phyloP scores from a whole-genome alignment of 352 stramenopile species.

The Phytophthora pisi region DNA sequence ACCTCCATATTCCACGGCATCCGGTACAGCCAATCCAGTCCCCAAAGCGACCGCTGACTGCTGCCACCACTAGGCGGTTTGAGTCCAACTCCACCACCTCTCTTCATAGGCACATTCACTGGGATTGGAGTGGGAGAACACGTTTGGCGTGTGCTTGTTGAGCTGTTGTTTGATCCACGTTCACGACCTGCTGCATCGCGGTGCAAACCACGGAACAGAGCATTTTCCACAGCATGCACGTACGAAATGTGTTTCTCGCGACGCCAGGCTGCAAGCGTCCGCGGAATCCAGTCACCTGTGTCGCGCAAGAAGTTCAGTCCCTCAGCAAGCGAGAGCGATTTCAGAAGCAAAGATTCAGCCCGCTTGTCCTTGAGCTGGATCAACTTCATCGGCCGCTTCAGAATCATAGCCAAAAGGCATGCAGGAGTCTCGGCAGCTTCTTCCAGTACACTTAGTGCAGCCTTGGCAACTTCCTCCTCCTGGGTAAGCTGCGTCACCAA shows the following conservation, averaged over 20 bases:
- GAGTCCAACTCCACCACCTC: slow-evolving; percentile 60
- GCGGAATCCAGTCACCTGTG: slow-evolving; percentile 83
- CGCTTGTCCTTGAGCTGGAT: slow-evolving; percentile 83
- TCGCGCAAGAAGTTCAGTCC: slow-evolving; percentile 82
- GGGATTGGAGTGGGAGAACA: slow-evolving; percentile 81
- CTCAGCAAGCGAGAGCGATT: slow-evolving; percentile 82
- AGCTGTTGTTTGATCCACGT: slow-evolving; percentile 39
- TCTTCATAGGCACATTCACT: slow-evolving; percentile 85
- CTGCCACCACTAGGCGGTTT: slow-evolving; percentile 57
- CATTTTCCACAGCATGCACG: slow-evolving; percentile 81
- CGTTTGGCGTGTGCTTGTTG: slow-evolving; percentile 45
- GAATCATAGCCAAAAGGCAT: slow-evolving; percentile 85
- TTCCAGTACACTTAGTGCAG: slow-evolving; percentile 87
- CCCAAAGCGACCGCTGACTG: slow-evolving; percentile 78
- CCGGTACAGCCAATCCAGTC: slow-evolving; percentile 88
- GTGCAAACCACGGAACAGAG: slow-evolving; percentile 82
- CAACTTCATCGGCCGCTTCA: slow-evolving; percentile 76
- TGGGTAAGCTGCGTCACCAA: slow-evolving; percentile 87
- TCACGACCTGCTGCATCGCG: slow-evolving; percentile 78
- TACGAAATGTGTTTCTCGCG: slow-evolving; percentile 88
- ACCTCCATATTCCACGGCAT: slow-evolving; percentile 94
- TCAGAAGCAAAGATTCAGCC: slow-evolving; percentile 82
- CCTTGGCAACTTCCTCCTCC: slow-evolving; percentile 84
- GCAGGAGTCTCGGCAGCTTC: slow-evolving; percentile 85
- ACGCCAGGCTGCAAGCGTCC: slow-evolving; percentile 75